Percentiles rank a stretch among this genome's conserved stretches.
phyloP scores from a whole-genome alignment of 202 grass and related monocot genomes.

The Cymbopogon flexuosus region DNA sequence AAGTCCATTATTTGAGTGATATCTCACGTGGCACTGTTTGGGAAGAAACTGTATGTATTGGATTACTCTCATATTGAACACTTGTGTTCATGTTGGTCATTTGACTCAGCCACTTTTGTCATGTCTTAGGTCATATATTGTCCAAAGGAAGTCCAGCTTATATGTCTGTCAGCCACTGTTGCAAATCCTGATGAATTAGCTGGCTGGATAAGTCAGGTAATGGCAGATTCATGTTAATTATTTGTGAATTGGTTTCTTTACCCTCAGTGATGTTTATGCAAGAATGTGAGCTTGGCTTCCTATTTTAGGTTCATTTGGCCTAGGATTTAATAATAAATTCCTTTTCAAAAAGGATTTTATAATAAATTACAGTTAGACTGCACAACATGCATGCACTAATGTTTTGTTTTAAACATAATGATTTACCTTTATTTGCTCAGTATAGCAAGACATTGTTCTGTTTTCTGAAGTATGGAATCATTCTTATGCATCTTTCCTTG shows the following conservation, averaged over 20 bases:
- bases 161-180: slow-evolving; percentile 94
- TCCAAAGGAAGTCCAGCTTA: slow-evolving; percentile 95
- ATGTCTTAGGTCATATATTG: slow-evolving; percentile 94
- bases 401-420: slow-evolving; percentile 7
- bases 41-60: slow-evolving; percentile 91
- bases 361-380: neutral
- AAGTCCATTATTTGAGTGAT: slow-evolving; percentile 98
- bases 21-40: slow-evolving; percentile 98
- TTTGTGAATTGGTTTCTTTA: slow-evolving; percentile 26
- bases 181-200: slow-evolving; percentile 97
- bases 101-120: slow-evolving; percentile 27
- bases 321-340: slow-evolving; percentile 6
- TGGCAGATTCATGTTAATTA: slow-evolving; percentile 14
- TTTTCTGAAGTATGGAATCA: slow-evolving; percentile 14
- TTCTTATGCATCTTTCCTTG: slow-evolving; percentile 37
- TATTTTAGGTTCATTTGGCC: neutral
- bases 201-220: slow-evolving; percentile 96
- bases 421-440: slow-evolving; percentile 8
- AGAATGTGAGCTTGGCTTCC: neutral
- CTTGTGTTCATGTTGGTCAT: slow-evolving; percentile 25
- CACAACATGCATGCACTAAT: slow-evolving; percentile 8
- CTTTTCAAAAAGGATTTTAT: neutral
- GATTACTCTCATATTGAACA: slow-evolving; percentile 16
- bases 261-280: slow-evolving; percentile 1
- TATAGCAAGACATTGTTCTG: neutral